A percentile compares a stretch with the other conserved stretches of the same genome.
phyloP scores from a whole-genome alignment of 371 early-diverging fungal species.

The Mucor lusitanicus region DNA sequence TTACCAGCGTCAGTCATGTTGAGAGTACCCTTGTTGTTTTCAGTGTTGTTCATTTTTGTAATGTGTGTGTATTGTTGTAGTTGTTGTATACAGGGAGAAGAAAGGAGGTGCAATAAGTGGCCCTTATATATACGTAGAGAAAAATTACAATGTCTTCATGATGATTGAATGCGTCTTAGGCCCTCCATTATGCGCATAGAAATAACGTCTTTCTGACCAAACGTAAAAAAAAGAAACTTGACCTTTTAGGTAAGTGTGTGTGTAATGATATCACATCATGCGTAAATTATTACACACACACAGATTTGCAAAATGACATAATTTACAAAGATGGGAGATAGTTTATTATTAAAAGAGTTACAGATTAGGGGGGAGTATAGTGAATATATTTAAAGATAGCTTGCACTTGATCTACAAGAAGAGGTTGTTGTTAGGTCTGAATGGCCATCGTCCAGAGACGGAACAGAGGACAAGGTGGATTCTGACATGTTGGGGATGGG shows the following conservation, averaged over 20 bases:
- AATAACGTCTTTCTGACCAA: not conserved
- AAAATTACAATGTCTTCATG: not conserved
- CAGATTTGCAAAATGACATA: not conserved
- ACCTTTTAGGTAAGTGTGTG: not conserved
- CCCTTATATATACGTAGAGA: not conserved
- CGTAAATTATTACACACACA: not conserved
- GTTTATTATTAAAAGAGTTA: not conserved
- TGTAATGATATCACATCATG: slow-evolving; percentile 6
- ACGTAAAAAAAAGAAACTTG: not conserved
- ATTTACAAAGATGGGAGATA: not conserved
- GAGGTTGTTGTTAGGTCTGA: not conserved
- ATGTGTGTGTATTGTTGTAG: not conserved
- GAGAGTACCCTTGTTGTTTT: not conserved
- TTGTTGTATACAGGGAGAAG: too few species aligned
- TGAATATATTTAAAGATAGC: not conserved
- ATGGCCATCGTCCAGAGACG: slow-evolving; percentile 16
- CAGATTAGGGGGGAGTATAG: not conserved
- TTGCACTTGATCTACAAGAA: slow-evolving; percentile 9
- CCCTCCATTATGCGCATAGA: not conserved
- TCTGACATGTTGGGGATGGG: slow-evolving; percentile 12
- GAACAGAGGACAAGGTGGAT: slow-evolving; percentile 16
- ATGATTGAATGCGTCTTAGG: not conserved
- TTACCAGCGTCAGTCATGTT: slow-evolving; percentile 15
- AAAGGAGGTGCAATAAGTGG: not conserved
- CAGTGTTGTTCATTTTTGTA: not conserved